Evolutionary conservation across 495 filamentous ascomycete species (phyloP), one percentile per base, ranked within the genome.

Genomic region (Apodospora peruviana): DNA sequence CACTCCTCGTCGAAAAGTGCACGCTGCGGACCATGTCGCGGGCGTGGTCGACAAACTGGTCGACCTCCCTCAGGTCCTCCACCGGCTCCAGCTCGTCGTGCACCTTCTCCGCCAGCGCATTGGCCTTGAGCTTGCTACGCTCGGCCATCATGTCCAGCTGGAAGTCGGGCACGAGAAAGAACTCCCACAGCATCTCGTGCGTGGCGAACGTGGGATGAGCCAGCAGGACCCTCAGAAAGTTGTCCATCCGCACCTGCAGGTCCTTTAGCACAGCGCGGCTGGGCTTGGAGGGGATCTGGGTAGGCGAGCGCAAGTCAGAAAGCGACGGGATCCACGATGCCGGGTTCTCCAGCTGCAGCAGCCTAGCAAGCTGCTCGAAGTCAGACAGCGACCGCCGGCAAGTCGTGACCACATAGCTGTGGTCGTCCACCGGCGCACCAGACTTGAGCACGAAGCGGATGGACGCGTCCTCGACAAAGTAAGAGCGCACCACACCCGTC

Each of bases 141-240:
- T 95, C 86, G 19, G 85, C 87, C 80, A 97, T 90, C 80, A 87
- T 85, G 14, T 90, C 82, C 3, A 87, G 79, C 57, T 95, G 90
- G 17, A 97, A 77, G 48, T 99, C 94, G 2, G 94, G 94, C 14
- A 97, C 91, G 2, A 99, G 79, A 66, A 99, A 95, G 69, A 99
- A 99, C 57, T 99, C 94, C 94, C 94, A 99, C 5, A 99, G 74
- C 77, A 96, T 87, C 71, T 99, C 94, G 60, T 97, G 94, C 0
- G 88, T 96, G 1, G 89, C 82, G 64, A 99, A 97, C 4, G 93
- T 96, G 2, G 94, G 86, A 59, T 99, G 94, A 0, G 80, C 73
- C 25, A 99, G 74, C 19, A 99, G 75, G 7, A 90, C 86, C 39
- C 86, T 85, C 48, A 99, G 68, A 57, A 96, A 95, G 27, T 79